phyloP scores from a whole-genome alignment of 148 eudicot species.

The Rhododendron ferrugineum region DNA sequence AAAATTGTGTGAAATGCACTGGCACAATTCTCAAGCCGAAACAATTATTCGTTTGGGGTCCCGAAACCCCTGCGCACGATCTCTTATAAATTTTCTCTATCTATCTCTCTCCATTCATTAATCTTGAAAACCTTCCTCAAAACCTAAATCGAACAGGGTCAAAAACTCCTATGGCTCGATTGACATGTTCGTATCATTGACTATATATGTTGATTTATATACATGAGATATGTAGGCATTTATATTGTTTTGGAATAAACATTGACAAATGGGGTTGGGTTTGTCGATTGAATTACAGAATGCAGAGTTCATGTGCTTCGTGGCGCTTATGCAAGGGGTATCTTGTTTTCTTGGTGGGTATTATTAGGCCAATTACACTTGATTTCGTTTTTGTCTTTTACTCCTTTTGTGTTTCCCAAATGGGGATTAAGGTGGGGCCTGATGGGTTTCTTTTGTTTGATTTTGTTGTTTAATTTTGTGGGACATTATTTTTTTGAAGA shows the following conservation, averaged over 20 bases:
- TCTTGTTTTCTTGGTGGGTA: conserved; percentile 71
- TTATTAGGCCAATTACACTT: no score
- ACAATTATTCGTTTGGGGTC: no score
- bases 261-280: neutral
- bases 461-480: conserved; percentile 38
- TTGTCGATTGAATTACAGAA: conserved; percentile 39
- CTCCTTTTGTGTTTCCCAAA: neutral
- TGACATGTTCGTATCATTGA: neutral
- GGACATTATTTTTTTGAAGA: neutral
- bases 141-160: no score
- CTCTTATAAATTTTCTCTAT: no score
- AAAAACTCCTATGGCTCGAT: neutral
- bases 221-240: no score
- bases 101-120: no score
- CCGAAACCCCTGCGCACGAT: no score
- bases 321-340: conserved; percentile 61
- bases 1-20: neutral
- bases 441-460: neutral
- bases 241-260: no score
- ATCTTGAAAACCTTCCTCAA: no score
- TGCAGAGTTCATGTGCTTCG: conserved; percentile 44
- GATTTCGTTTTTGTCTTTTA: neutral
- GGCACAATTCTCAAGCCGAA: neutral
- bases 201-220: no score
- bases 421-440: neutral